Base-by-base conservation (phyloP, 2,329 filamentous ascomycete species). In the Teratosphaeriaceae sp. region DNA sequence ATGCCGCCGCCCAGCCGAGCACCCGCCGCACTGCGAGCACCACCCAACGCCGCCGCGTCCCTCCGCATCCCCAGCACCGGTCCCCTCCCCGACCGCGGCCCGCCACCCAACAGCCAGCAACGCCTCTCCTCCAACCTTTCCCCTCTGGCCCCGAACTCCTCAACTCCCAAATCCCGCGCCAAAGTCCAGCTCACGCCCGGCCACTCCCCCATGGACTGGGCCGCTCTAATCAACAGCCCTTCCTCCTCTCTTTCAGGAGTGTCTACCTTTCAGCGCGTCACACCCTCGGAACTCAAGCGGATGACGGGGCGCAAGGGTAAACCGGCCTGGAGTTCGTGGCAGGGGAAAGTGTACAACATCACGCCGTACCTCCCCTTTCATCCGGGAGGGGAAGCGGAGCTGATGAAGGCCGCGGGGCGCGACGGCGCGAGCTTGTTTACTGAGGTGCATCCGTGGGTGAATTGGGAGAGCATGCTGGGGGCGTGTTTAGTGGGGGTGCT, bases 171-270 rank as follows among this genome's bases (percentile, higher is more conserved):
- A 42, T 58, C 58, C 29, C 69, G 65, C 44, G 67, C 76, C 63
- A 85, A 90, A 58, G 85, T 96, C 3, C 73, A 84, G 7, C 78
- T 98, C 3, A 77, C 81, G n/a, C 92, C 92, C 0, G 90, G 92
- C 23, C 89, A 90, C 70, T 95, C 88, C 2, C 90, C 92, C 0
- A 80, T 98, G 11, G 92, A 98, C 75, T 98, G 92, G 92, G 92
- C 92, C 11, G 80, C 84, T 5, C 76, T 95, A 1, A 82, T 88
- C 49, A 56, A 57, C 39, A 82, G 88, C 49, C 54, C 55, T 38
- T 37, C 45, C 12, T 53, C 48, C 24, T 71, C 72, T 42, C 55
- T 73, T 1, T 63, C 68, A 7, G 70, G 69, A 15, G 70, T 80
- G 0, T 58, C 67, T 51, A 84, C 47, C 55, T 76, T 51, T 51